Base-by-base conservation (phyloP, 176 grass and related monocot genomes). In the Aegilops tauschii region DNA sequence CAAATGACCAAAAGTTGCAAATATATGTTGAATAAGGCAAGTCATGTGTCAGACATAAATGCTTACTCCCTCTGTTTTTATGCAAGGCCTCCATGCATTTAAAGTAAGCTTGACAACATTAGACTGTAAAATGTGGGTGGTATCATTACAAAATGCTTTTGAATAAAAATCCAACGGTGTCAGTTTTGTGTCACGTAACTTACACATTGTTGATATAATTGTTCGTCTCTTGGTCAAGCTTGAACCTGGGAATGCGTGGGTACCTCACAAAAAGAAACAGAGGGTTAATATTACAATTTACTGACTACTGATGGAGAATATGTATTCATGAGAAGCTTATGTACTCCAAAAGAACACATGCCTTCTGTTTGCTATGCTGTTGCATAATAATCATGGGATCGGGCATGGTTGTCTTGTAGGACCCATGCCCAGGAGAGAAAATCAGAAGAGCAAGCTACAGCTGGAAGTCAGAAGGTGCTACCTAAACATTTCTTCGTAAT, bases 401-500 rank as follows among this genome's bases (percentile, higher is more conserved):
- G 69, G 16, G 73, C 47, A 73, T 73, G 25, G 49, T 83, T 73
- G 34, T 67, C 54, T 80, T 89, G 31, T 69, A 95, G 93, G 88
- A 82, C 77, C 79, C 5, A 42, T 49, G 40, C 45, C 34, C 70
- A 36, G 45, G 77, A 59, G 42, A 80, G 44, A 77, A 91, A 86
- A 82, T 29, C 54, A 69, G 88, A 89, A 70, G 86, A 92, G 52
- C 45, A 12, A 25, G 42, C 56, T 72, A 77, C 90, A 87, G 69
- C 66, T 58, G 77, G 79, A 92, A 87, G 77, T 49, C 83, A 88
- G 49, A 91, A 90, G 89, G 93, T 92, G 88, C 52, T 25, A 37
- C 70, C 23, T 45, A 40, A 79, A 49, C 67, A 2, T 61, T 25
- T 84, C 42, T 80, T 91, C 36, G 5, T 69, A 47, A 70, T 77